Conservation (phyloP, 108 stramenopile genomes). For the Seminavis robusta region DNA sequence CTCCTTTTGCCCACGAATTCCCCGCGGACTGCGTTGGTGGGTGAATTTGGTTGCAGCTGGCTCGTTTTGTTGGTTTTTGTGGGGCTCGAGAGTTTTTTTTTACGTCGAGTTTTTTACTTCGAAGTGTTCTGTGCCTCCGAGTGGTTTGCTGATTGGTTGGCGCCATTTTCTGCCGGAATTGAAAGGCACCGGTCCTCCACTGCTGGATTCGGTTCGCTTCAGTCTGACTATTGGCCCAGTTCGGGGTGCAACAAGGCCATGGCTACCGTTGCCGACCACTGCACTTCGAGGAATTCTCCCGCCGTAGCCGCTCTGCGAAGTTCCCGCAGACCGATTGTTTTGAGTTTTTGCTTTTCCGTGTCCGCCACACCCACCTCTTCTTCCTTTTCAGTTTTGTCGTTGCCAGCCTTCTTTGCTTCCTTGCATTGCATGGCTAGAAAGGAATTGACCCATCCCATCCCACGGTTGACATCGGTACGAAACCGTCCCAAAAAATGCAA, state of each 20-base stretch:
- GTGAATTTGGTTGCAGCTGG: too few species aligned
- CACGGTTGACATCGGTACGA: conserved; percentile 80
- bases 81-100: too few species aligned
- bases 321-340: conserved; percentile 41
- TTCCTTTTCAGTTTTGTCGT: neutral
- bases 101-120: too few species aligned
- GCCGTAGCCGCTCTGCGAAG: conserved; percentile 35
- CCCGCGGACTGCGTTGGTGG: too few species aligned
- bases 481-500: conserved; percentile 60
- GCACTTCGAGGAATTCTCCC: conserved; percentile 73
- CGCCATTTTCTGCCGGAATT: too few species aligned
- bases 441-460: conserved; percentile 72
- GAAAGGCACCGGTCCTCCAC: too few species aligned
- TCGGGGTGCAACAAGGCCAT: conserved; percentile 60
- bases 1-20: too few species aligned
- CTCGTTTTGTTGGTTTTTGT: too few species aligned
- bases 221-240: too few species aligned
- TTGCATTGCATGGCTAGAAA: conserved; percentile 59
- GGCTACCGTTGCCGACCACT: conserved; percentile 81
- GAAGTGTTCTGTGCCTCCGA: too few species aligned
- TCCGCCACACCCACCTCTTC: conserved; percentile 67
- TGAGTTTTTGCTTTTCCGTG: conserved; percentile 54
- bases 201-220: too few species aligned
- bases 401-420: conserved; percentile 1
- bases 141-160: too few species aligned